phyloP scores from a whole-genome alignment of 73 alveolate genomes.

The Blepharisma japonicum region DNA sequence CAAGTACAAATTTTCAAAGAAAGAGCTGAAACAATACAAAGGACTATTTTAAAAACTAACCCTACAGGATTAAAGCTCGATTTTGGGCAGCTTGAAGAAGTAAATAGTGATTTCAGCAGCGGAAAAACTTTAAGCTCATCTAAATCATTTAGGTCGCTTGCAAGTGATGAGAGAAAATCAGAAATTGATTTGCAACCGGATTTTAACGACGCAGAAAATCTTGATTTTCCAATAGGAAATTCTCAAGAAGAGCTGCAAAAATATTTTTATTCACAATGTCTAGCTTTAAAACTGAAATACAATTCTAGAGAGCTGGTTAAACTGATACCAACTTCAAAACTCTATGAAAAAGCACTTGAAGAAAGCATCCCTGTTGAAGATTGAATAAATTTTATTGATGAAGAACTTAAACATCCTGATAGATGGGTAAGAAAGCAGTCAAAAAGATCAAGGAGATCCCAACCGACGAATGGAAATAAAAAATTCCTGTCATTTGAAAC shows the following conservation, averaged over 20 bases:
- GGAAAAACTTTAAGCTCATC: neutral
- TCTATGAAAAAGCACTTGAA: neutral
- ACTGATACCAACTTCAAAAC: neutral
- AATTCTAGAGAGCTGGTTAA: neutral
- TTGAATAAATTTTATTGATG: neutral
- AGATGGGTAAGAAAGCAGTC: neutral
- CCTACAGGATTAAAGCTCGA: neutral
- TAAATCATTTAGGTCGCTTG: neutral
- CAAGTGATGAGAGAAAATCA: neutral
- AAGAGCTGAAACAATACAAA: neutral
- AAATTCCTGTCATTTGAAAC: too few species aligned
- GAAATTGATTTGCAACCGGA: neutral
- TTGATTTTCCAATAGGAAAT: neutral
- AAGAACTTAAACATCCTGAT: conserved; percentile 19
- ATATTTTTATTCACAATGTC: conserved; percentile 13
- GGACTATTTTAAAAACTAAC: neutral
- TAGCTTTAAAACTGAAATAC: neutral
- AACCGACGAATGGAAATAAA: too few species aligned
- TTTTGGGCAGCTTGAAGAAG: neutral
- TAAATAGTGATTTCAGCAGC: neutral
- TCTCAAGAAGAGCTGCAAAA: neutral
- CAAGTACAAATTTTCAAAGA: neutral
- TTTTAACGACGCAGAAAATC: neutral
- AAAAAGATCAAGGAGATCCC: too few species aligned
- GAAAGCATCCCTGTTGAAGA: neutral